Percentiles rank a stretch among this genome's conserved stretches.
These are phyloP conservation scores for Coemansia sp. DNA, from an alignment of 192 early-diverging fungal species.

Conservation along the genomic window DNA sequence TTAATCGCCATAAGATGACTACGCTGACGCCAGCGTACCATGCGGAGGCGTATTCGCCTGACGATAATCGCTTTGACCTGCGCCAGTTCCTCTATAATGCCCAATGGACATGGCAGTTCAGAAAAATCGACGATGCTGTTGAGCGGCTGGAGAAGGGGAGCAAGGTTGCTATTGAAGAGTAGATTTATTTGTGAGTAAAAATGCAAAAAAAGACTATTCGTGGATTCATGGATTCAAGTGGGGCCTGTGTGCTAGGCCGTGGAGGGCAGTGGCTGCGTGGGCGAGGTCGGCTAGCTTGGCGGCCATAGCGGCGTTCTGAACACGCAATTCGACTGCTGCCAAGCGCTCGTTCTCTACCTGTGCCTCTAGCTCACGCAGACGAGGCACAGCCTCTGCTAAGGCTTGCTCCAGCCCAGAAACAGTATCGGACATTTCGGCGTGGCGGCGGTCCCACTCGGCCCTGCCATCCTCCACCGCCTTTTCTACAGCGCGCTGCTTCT, in stretches of 20 bases:
- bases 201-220: neutral
- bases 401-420: conserved; percentile 23
- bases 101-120: conserved; percentile 92
- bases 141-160: conserved; percentile 5
- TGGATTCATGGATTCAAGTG: neutral
- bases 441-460: neutral
- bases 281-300: conserved; percentile 19
- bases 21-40: conserved; percentile 94
- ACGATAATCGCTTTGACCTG: conserved; percentile 97
- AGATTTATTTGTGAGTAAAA: neutral
- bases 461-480: neutral
- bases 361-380: conserved; percentile 31
- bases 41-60: conserved; percentile 91
- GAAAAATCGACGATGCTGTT: conserved; percentile 70
- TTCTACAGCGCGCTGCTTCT: conserved; percentile 2
- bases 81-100: conserved; percentile 95
- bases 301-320: conserved; percentile 12
- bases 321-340: conserved; percentile 11
- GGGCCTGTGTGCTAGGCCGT: neutral
- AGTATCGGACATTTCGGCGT: conserved; percentile 9
- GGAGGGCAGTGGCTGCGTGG: neutral
- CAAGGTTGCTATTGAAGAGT: neutral
- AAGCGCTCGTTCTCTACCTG: conserved; percentile 18
- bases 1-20: conserved; percentile 99
- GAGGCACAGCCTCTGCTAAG: conserved; percentile 27